These are phyloP conservation scores for Ascocoryne sarcoides DNA, from an alignment of 2,329 filamentous ascomycete species.

Conservation along the genomic window DNA sequence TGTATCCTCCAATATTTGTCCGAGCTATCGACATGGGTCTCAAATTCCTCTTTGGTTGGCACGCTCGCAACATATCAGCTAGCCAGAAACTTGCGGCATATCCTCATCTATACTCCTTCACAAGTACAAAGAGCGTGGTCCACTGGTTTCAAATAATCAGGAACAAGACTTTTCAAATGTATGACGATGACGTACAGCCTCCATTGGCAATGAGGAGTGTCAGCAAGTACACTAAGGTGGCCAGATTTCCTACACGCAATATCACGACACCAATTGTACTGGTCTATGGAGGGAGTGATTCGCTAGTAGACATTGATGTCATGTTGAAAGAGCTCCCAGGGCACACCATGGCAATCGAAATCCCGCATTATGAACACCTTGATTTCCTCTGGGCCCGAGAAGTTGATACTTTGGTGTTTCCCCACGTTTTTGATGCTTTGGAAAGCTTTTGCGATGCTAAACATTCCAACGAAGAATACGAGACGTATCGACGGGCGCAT, in stretches of 20 bases:
- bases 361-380: slow-evolving; percentile 90
- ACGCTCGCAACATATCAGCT: slow-evolving; percentile 69
- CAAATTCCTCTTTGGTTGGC: slow-evolving; percentile 83
- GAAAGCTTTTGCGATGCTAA: slow-evolving; percentile 56
- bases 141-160: slow-evolving; percentile 99
- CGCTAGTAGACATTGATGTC: slow-evolving; percentile 82
- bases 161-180: slow-evolving; percentile 96
- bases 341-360: slow-evolving; percentile 77
- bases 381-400: slow-evolving; percentile 94
- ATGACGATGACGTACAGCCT: slow-evolving; percentile 84
- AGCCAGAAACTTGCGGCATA: slow-evolving; percentile 94
- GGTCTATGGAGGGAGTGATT: slow-evolving; percentile 89
- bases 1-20: slow-evolving; percentile 91
- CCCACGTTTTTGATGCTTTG: slow-evolving; percentile 77
- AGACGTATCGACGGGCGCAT: slow-evolving; percentile 36
- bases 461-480: slow-evolving; percentile 52
- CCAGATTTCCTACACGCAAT: slow-evolving; percentile 91
- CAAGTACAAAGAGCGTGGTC: slow-evolving; percentile 91
- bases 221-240: slow-evolving; percentile 88
- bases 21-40: slow-evolving; percentile 77
- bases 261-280: slow-evolving; percentile 94
- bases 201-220: slow-evolving; percentile 61
- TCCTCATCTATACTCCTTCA: slow-evolving; percentile 92
- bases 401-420: slow-evolving; percentile 76
- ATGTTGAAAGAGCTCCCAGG: slow-evolving; percentile 84